These are phyloP conservation scores for Candida glaebosa DNA, from an alignment of 805 yeast species.

Conservation along the genomic window DNA sequence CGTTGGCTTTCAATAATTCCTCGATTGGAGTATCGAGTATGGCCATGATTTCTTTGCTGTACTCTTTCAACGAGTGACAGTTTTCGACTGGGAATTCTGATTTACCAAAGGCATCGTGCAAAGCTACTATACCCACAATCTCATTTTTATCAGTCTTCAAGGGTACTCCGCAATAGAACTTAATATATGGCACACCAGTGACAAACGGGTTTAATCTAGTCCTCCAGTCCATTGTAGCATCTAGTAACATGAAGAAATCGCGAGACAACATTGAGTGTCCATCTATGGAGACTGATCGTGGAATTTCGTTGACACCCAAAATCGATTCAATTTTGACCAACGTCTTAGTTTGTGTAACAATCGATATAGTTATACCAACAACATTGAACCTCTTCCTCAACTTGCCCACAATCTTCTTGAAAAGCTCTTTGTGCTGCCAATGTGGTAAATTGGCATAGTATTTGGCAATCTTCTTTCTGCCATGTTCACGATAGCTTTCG, in stretches of 20 bases:
- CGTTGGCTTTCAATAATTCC: conserved; percentile 9
- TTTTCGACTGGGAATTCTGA: conserved; percentile 30
- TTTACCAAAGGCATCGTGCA: conserved; percentile 50
- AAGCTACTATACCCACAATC: conserved; percentile 55
- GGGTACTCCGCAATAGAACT: conserved; percentile 67
- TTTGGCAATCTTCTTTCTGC: conserved; percentile 43
- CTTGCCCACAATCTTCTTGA: conserved; percentile 36
- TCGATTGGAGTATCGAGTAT: conserved; percentile 35
- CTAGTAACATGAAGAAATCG: conserved; percentile 51
- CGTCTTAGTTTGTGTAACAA: conserved; percentile 49
- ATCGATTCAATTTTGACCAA: conserved; percentile 47
- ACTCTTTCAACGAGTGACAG: conserved; percentile 31
- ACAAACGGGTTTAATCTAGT: conserved; percentile 60
- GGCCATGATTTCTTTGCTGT: conserved; percentile 41
- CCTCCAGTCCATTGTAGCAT: conserved; percentile 72
- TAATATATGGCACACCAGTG: conserved; percentile 54
- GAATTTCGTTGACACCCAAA: conserved; percentile 47
- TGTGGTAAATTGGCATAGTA: conserved; percentile 37
- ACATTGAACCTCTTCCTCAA: conserved; percentile 42
- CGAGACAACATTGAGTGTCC: conserved; percentile 64
- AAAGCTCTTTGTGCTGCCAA: conserved; percentile 42
- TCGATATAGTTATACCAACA: conserved; percentile 55
- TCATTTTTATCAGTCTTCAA: conserved; percentile 31
- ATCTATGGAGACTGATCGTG: conserved; percentile 58
- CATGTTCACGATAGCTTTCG: conserved; percentile 47